Percentiles rank a stretch among this genome's conserved stretches.
These are phyloP conservation scores for Baudoinia panamericana DNA, from an alignment of 495 filamentous ascomycete genomes.

Conservation along the genomic window DNA sequence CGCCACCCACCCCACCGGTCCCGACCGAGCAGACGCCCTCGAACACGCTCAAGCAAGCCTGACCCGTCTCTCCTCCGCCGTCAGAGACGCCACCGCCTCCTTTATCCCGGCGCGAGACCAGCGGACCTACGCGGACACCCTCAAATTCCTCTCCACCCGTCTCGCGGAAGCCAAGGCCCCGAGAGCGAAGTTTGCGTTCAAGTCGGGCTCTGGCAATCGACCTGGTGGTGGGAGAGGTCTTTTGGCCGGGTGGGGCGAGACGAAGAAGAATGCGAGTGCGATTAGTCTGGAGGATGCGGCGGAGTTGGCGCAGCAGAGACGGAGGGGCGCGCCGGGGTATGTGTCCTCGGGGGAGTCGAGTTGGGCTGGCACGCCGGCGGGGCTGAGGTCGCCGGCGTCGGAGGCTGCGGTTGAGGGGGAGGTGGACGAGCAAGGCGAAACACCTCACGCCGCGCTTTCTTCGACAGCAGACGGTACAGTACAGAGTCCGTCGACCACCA, in stretches of 20 bases:
- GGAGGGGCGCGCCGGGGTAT: slow-evolving; percentile 34
- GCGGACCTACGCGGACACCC: slow-evolving; percentile 57
- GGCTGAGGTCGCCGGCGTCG: slow-evolving; percentile 36
- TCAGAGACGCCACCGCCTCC: slow-evolving; percentile 53
- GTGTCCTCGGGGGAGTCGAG: slow-evolving; percentile 26
- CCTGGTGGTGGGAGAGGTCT: no score
- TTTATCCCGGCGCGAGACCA: slow-evolving; percentile 68
- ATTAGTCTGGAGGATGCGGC: slow-evolving; percentile 32
- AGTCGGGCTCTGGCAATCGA: no score
- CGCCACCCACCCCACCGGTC: slow-evolving; percentile 39
- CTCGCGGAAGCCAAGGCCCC: slow-evolving; percentile 48
- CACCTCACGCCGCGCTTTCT: neutral
- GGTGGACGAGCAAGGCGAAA: slow-evolving; percentile 1
- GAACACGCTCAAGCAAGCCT: slow-evolving; percentile 56
- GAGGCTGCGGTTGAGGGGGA: slow-evolving; percentile 12
- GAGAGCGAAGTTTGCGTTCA: slow-evolving; percentile 61
- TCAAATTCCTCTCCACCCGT: slow-evolving; percentile 55
- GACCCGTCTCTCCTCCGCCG: slow-evolving; percentile 49
- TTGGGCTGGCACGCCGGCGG: slow-evolving; percentile 36
- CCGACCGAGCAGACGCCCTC: slow-evolving; percentile 49
- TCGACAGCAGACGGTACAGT: slow-evolving; percentile 25
- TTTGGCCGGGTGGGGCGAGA: slow-evolving; percentile 3
- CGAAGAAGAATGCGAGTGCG: slow-evolving; percentile 32
- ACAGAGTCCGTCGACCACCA: slow-evolving; percentile 44
- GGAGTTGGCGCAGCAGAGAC: slow-evolving; percentile 23